Evolutionary conservation across 2,329 filamentous ascomycete species (phyloP), one percentile per base, ranked within the genome.

Genomic region (Talaromyces albobiverticillius): DNA sequence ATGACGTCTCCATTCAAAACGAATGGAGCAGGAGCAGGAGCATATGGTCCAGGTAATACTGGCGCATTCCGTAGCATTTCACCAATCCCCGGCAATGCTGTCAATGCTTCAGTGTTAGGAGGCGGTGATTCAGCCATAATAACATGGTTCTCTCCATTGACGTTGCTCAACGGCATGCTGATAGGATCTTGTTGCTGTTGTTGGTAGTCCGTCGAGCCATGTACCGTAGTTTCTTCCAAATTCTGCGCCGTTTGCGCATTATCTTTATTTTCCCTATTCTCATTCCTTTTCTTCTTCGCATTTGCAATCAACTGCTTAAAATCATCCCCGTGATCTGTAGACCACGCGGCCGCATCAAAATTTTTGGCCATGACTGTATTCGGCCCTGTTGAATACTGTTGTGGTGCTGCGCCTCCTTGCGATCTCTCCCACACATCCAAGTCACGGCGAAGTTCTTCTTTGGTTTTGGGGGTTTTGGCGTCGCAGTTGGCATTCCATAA

Each of bases 401-500:
- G 64, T 1, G 76, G 71, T 6, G 82, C 82, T 45, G 77, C 76
- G 1, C 83, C 82, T 8, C 90, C 89, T 59, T 95, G 85, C 0
- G 88, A 93, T 42, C 85, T 81, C 71, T 99, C 94, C 93, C 94
- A 97, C 1, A 82, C 72, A 20, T 93, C 88, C 11, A 99, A 71
- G 57, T 97, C 93, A 13, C 82, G 83, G 14, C 95, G 71, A 4
- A 99, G 71, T 54, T 94, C 86, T 6, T 74, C 66, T 59, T 89
- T 90, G 10, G 79, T 78, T 66, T 87, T 88, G 0, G 90, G 90
- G 1, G 77, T 76, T 32, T 82, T 82, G 2, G 92, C 88, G 70
- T 99, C 94, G 72, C 91, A 96, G 67, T 99, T 99, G 10, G 95
- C 89, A 69, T 99, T 99, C 88, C 90, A 96, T 16, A 99, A 75